Conservation (phyloP, 2,329 filamentous ascomycete species). For the Chaetothyriales sp. region DNA sequence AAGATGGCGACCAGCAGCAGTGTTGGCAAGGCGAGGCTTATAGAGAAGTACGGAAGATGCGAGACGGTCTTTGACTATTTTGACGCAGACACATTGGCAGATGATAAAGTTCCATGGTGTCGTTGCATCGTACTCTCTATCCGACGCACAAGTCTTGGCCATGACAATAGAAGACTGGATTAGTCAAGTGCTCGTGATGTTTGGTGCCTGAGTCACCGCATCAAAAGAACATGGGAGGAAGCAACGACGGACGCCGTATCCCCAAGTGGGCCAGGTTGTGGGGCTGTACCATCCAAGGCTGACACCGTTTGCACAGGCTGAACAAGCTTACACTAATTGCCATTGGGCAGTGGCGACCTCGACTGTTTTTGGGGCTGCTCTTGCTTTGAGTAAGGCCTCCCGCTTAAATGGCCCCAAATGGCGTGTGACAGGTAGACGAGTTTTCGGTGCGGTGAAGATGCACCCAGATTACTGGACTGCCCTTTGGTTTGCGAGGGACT, state of each 20-base stretch:
- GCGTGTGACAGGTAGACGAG: too few species aligned
- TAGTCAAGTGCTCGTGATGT: neutral
- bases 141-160: neutral
- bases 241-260: neutral
- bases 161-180: neutral
- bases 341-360: too few species aligned
- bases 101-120: neutral
- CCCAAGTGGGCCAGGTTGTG: neutral
- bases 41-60: neutral
- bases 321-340: too few species aligned
- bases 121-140: neutral
- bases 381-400: too few species aligned
- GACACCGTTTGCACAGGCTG: too few species aligned
- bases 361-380: too few species aligned
- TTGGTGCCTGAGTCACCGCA: neutral
- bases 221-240: neutral
- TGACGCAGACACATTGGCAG: neutral
- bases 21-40: neutral
- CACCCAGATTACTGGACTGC: too few species aligned
- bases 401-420: too few species aligned
- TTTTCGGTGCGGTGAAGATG: too few species aligned
- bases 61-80: neutral
- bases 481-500: too few species aligned
- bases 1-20: neutral
- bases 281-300: too few species aligned